Evolutionary conservation across 441 rosid genomes (phyloP).

Genomic region (Isatis lusitanica): DNA sequence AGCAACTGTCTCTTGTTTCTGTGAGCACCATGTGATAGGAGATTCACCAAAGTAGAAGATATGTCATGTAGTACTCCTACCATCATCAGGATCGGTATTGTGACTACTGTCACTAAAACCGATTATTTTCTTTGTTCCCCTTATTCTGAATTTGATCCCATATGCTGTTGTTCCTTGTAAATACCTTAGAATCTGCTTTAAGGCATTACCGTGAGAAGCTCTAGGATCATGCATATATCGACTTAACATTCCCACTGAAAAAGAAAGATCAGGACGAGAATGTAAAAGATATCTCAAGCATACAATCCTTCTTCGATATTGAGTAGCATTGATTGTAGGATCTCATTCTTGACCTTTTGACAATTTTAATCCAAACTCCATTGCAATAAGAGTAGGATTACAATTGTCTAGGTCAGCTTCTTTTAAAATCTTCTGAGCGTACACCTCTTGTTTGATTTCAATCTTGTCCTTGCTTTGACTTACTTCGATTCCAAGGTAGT

Average conservation of each 20-base stretch:
- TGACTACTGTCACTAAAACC: neutral
- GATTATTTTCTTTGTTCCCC: neutral
- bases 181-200: neutral
- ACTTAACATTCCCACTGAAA: neutral
- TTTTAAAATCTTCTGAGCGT: neutral
- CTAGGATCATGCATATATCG: neutral
- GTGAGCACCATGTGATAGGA: too few species aligned
- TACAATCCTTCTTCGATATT: neutral
- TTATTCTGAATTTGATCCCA: accelerated
- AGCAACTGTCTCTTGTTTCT: too few species aligned
- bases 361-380: neutral
- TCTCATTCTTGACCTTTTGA: neutral
- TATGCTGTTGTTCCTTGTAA: neutral
- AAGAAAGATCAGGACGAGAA: neutral
- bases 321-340: neutral
- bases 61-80: too few species aligned
- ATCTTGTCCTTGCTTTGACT: too few species aligned
- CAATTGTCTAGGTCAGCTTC: neutral
- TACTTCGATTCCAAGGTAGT: neutral
- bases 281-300: neutral
- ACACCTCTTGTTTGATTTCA: neutral
- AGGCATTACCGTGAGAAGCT: neutral
- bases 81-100: too few species aligned
- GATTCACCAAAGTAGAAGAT: too few species aligned
- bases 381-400: neutral